Evolutionary conservation across 2,329 filamentous ascomycete genomes (phyloP), one percentile per base, ranked within the genome.

Genomic region (Ophiostoma piceae): DNA sequence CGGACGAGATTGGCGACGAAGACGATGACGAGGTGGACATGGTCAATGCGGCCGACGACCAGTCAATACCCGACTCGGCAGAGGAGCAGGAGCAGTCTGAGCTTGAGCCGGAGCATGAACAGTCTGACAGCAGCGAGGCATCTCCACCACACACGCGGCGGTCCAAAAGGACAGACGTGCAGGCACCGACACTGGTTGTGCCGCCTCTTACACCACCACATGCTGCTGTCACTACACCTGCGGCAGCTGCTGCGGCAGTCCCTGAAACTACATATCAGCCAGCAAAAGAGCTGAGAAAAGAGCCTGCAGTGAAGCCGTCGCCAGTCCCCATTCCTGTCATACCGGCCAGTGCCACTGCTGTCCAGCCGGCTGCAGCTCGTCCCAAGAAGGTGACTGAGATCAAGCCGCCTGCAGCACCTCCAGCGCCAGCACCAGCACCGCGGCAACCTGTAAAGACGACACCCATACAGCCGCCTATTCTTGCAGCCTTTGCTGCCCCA

Each of bases 331-430:
- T 65, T 6, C 62, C 62, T 14, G 35, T 22, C 6, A n/a, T 65
- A n/a, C 16, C 57, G 3, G 22, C 29, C 60, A 47, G 43, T 47
- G 14, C 57, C 14, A 32, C 70, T 1, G 4, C 60, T n/a, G 19
- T 68, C 22, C 37, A 35, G 7, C 47, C 66, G 4, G 11, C 51
- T 3, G 35, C 66, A 3, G 51, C 39, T 3, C 51, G 65, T 54
- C 68, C 68, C 1, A 71, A 68, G 29, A 71, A 68, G 32, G 39
- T 71, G 14, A 68, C 70, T 26, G 68, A 71, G 32, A 70, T 68
- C 47, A 71, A 70, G 67, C 70, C 70, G 2, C 66, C 68, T 6
- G 54, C 69, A 29, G 29, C 67, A 51, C 70, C 70, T 7, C 66
- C 68, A 7, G 54, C 69, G 29, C 37, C 67, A 8, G 26, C 39